Percentiles rank a stretch among this genome's conserved stretches.
Conservation (phyloP, 306 rosid genomes). For the Coriaria nepalensis region DNA sequence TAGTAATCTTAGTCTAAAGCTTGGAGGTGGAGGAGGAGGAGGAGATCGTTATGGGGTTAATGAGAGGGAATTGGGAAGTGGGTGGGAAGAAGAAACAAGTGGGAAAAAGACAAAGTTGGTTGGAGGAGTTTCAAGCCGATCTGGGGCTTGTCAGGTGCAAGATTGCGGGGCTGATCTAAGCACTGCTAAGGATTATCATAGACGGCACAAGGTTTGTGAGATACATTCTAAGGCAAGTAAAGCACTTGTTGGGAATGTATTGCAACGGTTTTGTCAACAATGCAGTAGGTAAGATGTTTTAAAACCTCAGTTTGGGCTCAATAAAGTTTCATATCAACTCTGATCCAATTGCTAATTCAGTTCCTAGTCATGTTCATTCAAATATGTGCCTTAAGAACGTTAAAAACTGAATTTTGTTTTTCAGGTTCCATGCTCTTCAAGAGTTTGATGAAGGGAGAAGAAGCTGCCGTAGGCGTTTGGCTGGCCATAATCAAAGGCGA, state of each 20-base stretch:
- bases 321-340: conserved; percentile 16
- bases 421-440: conserved; percentile 83
- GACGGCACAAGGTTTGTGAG: conserved; percentile 89
- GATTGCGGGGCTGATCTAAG: conserved; percentile 79
- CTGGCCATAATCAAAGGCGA: conserved; percentile 79
- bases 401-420: conserved; percentile 15
- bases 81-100: conserved; percentile 25
- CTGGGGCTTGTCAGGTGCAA: conserved; percentile 74
- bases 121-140: conserved; percentile 45
- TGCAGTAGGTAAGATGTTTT: conserved; percentile 68
- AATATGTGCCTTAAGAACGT: no score
- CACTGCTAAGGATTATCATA: conserved; percentile 66
- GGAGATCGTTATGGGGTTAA: conserved; percentile 31
- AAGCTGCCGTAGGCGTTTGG: conserved; percentile 87
- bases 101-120: conserved; percentile 64
- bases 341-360: conserved; percentile 4
- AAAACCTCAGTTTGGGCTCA: neutral
- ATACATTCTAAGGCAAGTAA: conserved; percentile 74
- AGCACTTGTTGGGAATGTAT: conserved; percentile 58
- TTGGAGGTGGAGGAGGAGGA: conserved; percentile 19
- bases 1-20: conserved; percentile 44
- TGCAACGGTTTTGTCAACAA: conserved; percentile 97
- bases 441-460: conserved; percentile 93
- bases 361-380: no score
- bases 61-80: conserved; percentile 43